These are phyloP conservation scores for Glebionis coronaria DNA, from an alignment of 129 eudicot species.

Conservation along the genomic window DNA sequence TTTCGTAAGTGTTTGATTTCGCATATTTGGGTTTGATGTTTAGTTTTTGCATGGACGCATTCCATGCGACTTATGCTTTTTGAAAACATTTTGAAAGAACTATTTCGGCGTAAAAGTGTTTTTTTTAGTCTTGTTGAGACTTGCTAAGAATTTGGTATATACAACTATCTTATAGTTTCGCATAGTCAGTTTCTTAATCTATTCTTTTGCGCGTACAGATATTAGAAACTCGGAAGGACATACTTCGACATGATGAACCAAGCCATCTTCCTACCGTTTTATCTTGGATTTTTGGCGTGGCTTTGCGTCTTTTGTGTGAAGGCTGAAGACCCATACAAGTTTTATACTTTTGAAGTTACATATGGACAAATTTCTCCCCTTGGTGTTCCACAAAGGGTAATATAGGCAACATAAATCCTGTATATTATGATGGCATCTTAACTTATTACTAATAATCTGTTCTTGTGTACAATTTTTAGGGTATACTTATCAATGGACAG, in stretches of 20 bases:
- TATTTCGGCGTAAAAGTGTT: not conserved
- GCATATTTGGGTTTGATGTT: not conserved
- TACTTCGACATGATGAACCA: conserved; percentile 27
- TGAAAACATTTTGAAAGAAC: conserved; percentile 5
- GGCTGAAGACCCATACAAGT: conserved; percentile 80
- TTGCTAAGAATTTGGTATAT: not conserved
- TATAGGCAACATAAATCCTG: not conserved
- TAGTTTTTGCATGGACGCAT: not conserved
- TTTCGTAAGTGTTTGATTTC: conserved; percentile 21
- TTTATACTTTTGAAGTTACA: conserved; percentile 44
- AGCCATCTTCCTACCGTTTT: conserved; percentile 35
- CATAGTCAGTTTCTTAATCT: not conserved
- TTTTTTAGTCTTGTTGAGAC: not conserved
- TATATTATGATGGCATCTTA: not conserved
- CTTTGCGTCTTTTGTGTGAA: conserved; percentile 34
- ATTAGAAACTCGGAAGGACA: conserved; percentile 19
- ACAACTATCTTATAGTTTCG: conserved; percentile 10
- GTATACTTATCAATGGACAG: conserved; percentile 67
- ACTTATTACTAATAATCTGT: conserved; percentile 9
- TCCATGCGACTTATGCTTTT: not conserved
- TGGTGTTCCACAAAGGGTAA: conserved; percentile 71
- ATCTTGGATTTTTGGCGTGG: conserved; percentile 53
- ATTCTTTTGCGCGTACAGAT: conserved; percentile 23
- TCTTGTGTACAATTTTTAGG: conserved; percentile 38
- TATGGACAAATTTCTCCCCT: conserved; percentile 71